Base-by-base conservation (phyloP, 2,329 filamentous ascomycete species). In the Chaetomium olivaceum region DNA sequence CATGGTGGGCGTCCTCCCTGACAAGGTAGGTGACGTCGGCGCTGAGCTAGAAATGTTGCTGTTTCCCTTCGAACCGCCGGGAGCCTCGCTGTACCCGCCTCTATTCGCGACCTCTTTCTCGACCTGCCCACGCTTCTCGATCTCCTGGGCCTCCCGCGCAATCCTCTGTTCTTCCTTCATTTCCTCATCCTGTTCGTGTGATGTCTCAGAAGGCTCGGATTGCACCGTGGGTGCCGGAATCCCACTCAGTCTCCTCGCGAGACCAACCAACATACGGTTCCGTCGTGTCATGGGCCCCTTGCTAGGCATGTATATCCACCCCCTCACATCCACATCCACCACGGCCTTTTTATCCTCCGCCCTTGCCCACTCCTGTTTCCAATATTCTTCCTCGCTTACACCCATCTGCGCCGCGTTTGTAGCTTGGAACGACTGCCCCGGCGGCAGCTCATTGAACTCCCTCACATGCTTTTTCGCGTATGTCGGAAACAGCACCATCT, bases 401-500 rank as follows among this genome's bases (percentile, higher is more conserved):
- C 79, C 77, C 27, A 78, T 77, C 19, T 76, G 69, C 25, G 65
- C 60, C 2, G 66, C 61, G 3, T 58, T 58, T 29, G 31, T 73
- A 64, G 67, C 78, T 72, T 68, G 80, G 74, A 63, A 79, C 75
- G 25, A 73, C 69, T 74, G 71, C 33, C 74, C 77, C 52, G 69
- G 75, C 36, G 70, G 68, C 33, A 73, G 68, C 77, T 76, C 74
- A 79, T 89, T 48, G 27, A 84, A 78, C 76, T 94, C 88, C 66
- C 83, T 89, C 39, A 85, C 77, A 75, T 96, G 90, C 67, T 83
- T 84, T 74, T 93, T 88, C 9, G 92, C 92, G 76, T 99, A 99
- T 61, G 92, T 97, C 0, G 95, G 95, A 71, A 99, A 99, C 27
- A 99, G 76, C 11, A 99, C 87, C 88, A 99, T 92, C 79, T 98